These are phyloP conservation scores for Sporothrix pallida DNA, from an alignment of 2,329 filamentous ascomycete genomes.

Conservation along the genomic window DNA sequence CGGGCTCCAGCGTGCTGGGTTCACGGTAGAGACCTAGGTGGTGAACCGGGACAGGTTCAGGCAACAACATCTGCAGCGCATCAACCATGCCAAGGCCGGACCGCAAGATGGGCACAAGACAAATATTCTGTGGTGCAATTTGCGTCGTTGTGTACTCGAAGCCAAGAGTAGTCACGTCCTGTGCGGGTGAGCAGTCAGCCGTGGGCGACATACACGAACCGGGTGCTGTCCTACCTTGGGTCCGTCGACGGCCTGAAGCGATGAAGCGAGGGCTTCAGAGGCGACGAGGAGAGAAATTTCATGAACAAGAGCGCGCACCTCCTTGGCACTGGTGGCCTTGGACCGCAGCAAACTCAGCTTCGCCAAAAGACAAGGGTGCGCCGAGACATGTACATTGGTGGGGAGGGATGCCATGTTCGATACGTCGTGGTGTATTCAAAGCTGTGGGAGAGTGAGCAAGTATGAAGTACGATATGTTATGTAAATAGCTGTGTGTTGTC, in stretches of 20 bases:
- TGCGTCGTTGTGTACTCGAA: conserved; percentile 72
- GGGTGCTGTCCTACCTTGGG: conserved; percentile 62
- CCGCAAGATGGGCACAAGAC: conserved; percentile 88
- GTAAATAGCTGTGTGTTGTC: too few species aligned
- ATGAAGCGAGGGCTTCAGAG: conserved; percentile 76
- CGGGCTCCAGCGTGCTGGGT: conserved; percentile 81
- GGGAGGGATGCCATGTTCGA: conserved; percentile 49
- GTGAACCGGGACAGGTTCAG: conserved; percentile 79
- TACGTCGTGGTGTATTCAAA: too few species aligned
- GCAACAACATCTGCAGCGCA: conserved; percentile 82
- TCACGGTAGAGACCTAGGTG: conserved; percentile 96
- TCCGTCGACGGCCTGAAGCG: conserved; percentile 61
- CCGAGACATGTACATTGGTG: conserved; percentile 75
- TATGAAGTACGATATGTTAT: too few species aligned
- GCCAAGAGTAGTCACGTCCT: conserved; percentile 81
- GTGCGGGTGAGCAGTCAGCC: neutral
- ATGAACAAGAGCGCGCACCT: conserved; percentile 81
- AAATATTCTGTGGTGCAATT: conserved; percentile 70
- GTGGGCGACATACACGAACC: neutral
- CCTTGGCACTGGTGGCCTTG: conserved; percentile 68
- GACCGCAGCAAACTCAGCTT: conserved; percentile 92
- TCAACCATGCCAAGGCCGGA: conserved; percentile 92
- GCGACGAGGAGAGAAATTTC: conserved; percentile 85
- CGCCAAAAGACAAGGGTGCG: conserved; percentile 82
- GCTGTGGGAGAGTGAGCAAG: too few species aligned